Evolutionary conservation across 192 early-diverging fungal species (phyloP), one percentile per base, ranked within the genome.

Genomic region (Coemansia sp.): DNA sequence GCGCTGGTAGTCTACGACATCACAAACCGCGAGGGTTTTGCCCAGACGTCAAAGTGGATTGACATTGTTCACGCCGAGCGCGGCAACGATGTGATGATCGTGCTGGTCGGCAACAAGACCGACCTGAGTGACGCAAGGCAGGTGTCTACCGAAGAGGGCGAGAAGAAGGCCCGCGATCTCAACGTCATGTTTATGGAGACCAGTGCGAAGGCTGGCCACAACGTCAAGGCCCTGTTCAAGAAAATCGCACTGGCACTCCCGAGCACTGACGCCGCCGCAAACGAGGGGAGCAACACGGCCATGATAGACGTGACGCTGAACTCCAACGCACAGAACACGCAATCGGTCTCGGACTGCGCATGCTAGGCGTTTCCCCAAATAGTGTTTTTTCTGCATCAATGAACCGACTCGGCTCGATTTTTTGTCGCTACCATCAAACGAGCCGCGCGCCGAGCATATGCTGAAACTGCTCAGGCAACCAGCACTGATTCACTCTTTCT

Each of bases 171-270:
- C 9, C 91, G 92, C 63, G 95, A 97, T 56, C 86, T 90, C 73
- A 92, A 91, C 50, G 93, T 94, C 34, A 88, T 99, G 88, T 99
- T 95, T 74, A 97, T 99, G 62, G 97, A 99, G 68, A 99, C 97
- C n/a, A 90, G 86, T 54, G 97, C 97, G 36, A 99, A 99, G 72
- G 93, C 91, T 8, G 97, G 94, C 17, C 94, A 98, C 71, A 99
- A 99, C 70, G 94, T 99, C 27, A 99, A 99, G 80, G 87, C 88
- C 3, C 80, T 99, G 44, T 99, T 99, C 68, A 85, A 90, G 56
- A 94, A 93, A 67, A 96, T 99, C 70, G 97, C 95, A 2, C 91
- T 95, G 55, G 66, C 73, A 9, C 59, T 76, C 8, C 89, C 89
- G 8, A 91, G 93, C 6, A 87, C 88, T 79, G 92, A 95, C 27